Base-by-base conservation (phyloP, 1,284 basidiomycete genomes). In the Cystobasidiaceae sp. region DNA sequence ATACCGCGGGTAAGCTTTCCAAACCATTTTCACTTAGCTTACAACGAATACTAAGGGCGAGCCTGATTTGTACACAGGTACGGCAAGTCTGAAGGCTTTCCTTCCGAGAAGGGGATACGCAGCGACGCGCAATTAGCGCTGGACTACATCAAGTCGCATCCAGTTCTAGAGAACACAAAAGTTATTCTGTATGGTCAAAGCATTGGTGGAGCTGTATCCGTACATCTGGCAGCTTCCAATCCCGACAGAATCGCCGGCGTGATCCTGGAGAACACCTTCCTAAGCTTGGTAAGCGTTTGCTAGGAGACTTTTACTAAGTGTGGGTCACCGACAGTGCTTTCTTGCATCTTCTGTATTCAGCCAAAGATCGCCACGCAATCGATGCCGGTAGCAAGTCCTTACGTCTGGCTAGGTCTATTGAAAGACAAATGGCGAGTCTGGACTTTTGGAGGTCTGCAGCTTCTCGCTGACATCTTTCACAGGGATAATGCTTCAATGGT, bases 171-270 rank as follows among this genome's bases (percentile, higher is more conserved):
- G 32, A 78, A 82, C 58, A 88, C 89, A 1, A 82, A 83, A 15
- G 81, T 90, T 52, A 85, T 90, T 69, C 59, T 93, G 0, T 97
- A 92, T 72, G 93, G 94, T 0, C 94, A 97, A 77, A 93, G 89
- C 6, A 90, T 98, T 30, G 94, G 94, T 15, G 93, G 93, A n/a
- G 93, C 93, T 0, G 93, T 97, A 1, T 83, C 89, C 13, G 88
- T 97, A 56, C 87, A 93, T 75, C 85, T 96, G 4, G 89, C 89
- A 0, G 86, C 85, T 62, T 82, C 84, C 39, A 93, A 93, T 74
- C 84, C 88, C 0, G 78, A 82, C 28, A 83, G 85, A 71, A 68
- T 70, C 32, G 56, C 37, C 17, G 68, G 60, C 8, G 30, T 70
- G 11, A 57, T 67, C 2, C 41, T 68, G 19, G 68, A 68, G 37